phyloP scores from a whole-genome alignment of 768 basidiomycete genomes.

The Kondoa malvinella region DNA sequence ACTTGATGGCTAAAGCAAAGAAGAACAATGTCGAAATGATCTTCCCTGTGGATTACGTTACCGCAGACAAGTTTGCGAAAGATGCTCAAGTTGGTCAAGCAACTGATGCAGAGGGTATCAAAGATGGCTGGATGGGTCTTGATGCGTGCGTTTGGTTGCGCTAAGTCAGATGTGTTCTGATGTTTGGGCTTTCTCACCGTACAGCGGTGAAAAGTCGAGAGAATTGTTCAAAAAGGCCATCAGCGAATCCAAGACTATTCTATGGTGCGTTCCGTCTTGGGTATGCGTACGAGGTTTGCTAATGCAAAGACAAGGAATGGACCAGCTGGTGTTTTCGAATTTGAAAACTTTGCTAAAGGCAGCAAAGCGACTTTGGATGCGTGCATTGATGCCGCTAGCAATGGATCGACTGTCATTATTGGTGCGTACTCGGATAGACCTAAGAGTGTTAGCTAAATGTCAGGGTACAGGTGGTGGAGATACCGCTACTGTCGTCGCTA shows the following conservation, averaged over 20 bases:
- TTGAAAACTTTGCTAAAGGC: constrained; percentile 71
- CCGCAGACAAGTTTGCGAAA: constrained; percentile 87
- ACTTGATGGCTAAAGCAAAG: constrained; percentile 78
- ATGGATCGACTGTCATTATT: constrained; percentile 80
- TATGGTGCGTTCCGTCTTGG: constrained; percentile 42
- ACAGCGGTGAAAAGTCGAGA: constrained; percentile 54
- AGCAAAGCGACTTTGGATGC: constrained; percentile 71
- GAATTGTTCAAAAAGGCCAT: constrained; percentile 66
- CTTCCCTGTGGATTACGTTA: constrained; percentile 87
- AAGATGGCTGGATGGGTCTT: constrained; percentile 84
- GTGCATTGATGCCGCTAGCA: constrained; percentile 64
- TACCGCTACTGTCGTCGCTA: constrained; percentile 58
- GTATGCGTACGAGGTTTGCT: not conserved
- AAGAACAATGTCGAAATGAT: constrained; percentile 80
- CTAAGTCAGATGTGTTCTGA: not conserved
- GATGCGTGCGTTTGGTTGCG: constrained; percentile 40
- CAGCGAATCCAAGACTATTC: constrained; percentile 74
- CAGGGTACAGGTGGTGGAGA: constrained; percentile 40
- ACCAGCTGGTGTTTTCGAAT: constrained; percentile 95
- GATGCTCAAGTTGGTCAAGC: constrained; percentile 67
- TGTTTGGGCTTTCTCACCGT: too few species aligned
- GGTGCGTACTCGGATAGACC: constrained; percentile 43
- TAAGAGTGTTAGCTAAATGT: not conserved
- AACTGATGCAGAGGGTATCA: constrained; percentile 72
- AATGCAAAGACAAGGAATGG: constrained; percentile 35